Conservation (phyloP, 176 grass and related monocot genomes). For the Carex myosuroides region DNA sequence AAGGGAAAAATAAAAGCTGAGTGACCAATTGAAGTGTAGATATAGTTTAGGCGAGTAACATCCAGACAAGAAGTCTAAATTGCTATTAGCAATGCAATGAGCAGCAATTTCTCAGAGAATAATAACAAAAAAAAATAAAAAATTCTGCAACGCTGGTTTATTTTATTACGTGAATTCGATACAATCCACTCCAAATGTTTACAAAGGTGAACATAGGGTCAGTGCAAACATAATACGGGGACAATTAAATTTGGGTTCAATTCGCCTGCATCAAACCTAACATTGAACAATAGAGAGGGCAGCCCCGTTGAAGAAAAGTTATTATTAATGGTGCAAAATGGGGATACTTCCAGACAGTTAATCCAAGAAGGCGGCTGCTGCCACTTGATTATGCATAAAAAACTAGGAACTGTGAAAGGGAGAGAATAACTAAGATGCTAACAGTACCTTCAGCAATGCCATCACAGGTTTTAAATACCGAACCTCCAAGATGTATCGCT, state of each 20-base stretch:
- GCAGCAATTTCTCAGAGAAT: background rate
- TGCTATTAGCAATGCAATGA: background rate
- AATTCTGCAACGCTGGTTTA: background rate
- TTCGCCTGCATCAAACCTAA: background rate
- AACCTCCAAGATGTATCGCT: constrained; percentile 86
- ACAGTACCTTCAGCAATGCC: constrained; percentile 70
- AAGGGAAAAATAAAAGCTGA: background rate
- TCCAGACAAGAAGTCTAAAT: background rate
- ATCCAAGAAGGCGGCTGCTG: background rate
- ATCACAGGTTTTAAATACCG: constrained; percentile 72
- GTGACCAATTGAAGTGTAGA: background rate
- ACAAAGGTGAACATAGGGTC: background rate
- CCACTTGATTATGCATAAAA: background rate
- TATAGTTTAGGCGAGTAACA: background rate
- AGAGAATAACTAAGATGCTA: background rate
- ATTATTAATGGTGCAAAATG: background rate
- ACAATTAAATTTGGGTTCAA: background rate
- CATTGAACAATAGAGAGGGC: background rate
- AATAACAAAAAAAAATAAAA: background rate
- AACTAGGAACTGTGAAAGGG: background rate
- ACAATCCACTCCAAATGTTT: background rate
- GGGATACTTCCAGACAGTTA: background rate
- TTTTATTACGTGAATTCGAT: background rate
- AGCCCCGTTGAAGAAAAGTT: background rate
- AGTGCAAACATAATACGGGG: background rate